Conservation (phyloP, 768 basidiomycete species). For the Lactifluus piperatus region DNA sequence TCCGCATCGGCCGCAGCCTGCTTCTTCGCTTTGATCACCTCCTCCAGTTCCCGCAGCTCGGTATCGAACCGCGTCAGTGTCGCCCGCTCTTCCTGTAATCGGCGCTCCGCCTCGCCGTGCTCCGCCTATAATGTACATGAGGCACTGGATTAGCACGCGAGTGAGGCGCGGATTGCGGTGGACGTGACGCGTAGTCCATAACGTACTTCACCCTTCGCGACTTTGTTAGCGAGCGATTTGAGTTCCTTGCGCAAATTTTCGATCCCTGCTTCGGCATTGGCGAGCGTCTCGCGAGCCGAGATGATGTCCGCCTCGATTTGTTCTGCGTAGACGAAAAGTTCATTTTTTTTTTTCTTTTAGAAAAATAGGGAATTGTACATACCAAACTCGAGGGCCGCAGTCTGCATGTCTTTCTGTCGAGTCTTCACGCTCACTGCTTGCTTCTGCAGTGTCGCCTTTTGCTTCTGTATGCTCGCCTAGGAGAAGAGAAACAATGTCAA, state of each 20-base stretch:
- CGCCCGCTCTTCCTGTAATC: slow-evolving; percentile 78
- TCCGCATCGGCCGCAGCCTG: slow-evolving; percentile 59
- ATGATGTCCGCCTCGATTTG: slow-evolving; percentile 71
- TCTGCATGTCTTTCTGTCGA: slow-evolving; percentile 85
- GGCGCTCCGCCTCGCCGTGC: slow-evolving; percentile 57
- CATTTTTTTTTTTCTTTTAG: too few species aligned
- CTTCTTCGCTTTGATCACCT: slow-evolving; percentile 76
- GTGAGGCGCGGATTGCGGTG: too few species aligned
- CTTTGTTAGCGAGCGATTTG: slow-evolving; percentile 5
- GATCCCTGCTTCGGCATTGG: neutral
- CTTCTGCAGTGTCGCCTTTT: slow-evolving; percentile 75
- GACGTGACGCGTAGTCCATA: neutral
- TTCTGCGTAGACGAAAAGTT: slow-evolving; percentile 35
- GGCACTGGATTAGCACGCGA: too few species aligned
- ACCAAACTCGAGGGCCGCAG: slow-evolving; percentile 84
- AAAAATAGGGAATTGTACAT: slow-evolving; percentile 21
- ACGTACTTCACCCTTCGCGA: neutral
- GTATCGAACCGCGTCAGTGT: slow-evolving; percentile 82
- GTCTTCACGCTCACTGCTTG: slow-evolving; percentile 76
- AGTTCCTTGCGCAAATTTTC: slow-evolving; percentile 13
- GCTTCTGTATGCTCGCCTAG: slow-evolving; percentile 68
- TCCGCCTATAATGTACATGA: slow-evolving; percentile 34
- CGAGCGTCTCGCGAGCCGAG: slow-evolving; percentile 7
- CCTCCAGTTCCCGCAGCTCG: slow-evolving; percentile 78
- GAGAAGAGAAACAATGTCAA: neutral